phyloP scores from a whole-genome alignment of 75 land plant genomes.

The Selaginella tamariscina region DNA sequence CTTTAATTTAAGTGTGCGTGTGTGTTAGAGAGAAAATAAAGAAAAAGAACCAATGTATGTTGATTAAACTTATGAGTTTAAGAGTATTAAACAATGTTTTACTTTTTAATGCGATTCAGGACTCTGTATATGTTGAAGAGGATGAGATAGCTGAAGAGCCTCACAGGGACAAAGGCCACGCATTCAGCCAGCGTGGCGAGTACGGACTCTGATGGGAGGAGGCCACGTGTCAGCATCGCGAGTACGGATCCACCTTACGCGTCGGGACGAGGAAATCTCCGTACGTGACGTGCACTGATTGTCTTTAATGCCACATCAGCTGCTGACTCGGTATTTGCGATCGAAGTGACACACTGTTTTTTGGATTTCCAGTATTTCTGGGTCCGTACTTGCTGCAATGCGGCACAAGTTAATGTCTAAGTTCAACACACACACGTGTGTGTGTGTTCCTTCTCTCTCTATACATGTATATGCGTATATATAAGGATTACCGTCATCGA shows the following conservation, averaged over 20 bases:
- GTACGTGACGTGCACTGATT: neutral
- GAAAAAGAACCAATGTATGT: too few species aligned
- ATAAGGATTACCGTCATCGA: conserved; percentile 28
- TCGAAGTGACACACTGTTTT: neutral
- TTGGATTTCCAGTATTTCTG: neutral
- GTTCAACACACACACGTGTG: too few species aligned
- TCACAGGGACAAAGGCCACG: neutral
- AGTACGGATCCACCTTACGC: neutral
- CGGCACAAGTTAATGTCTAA: neutral
- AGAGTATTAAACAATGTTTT: too few species aligned
- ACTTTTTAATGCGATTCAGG: too few species aligned
- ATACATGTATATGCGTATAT: neutral
- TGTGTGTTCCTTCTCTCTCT: neutral
- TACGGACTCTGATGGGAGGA: neutral
- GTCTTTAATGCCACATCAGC: neutral
- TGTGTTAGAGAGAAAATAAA: too few species aligned
- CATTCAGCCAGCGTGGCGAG: neutral
- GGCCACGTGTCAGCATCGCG: neutral
- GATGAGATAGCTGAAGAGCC: neutral
- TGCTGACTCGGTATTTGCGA: neutral
- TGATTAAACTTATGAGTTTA: too few species aligned
- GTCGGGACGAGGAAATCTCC: neutral
- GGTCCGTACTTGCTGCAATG: neutral
- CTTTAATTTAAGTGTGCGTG: too few species aligned
- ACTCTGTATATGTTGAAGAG: neutral